Evolutionary conservation across 2,329 filamentous ascomycete species (phyloP).

Genomic region (Raffaelea ambrosiae): DNA sequence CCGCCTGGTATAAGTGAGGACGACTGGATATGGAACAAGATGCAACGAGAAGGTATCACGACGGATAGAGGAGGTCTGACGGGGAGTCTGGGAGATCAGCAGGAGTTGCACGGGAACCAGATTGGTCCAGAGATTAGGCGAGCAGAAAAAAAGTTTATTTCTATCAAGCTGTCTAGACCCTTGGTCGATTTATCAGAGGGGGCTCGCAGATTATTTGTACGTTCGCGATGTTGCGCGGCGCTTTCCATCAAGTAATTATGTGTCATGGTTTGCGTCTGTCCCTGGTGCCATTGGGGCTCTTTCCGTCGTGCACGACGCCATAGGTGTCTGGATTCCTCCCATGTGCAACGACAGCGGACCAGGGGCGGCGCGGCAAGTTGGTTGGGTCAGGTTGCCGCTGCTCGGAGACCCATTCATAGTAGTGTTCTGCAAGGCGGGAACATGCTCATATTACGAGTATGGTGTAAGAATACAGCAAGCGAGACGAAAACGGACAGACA

Average conservation of each 20-base stretch:
- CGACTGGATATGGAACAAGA: too few species aligned
- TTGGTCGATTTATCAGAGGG: not conserved
- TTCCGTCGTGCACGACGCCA: not conserved
- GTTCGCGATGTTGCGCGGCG: conserved; percentile 3
- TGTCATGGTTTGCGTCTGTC: conserved; percentile 16
- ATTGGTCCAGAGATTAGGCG: not conserved
- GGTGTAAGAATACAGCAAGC: too few species aligned
- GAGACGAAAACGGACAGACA: too few species aligned
- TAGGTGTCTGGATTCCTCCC: not conserved
- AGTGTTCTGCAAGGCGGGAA: too few species aligned
- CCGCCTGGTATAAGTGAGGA: too few species aligned
- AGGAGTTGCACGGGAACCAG: too few species aligned
- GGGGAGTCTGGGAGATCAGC: too few species aligned
- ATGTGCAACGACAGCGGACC: not conserved
- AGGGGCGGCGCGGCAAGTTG: not conserved
- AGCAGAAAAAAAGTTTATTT: not conserved
- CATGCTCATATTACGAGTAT: too few species aligned
- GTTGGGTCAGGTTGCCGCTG: too few species aligned
- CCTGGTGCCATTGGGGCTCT: not conserved
- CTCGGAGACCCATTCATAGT: too few species aligned
- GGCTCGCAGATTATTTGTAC: conserved; percentile 13
- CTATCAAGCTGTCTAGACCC: not conserved
- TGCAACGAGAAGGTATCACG: too few species aligned
- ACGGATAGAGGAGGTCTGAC: too few species aligned
- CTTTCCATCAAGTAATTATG: conserved; percentile 24